Conservation (phyloP, 108 stramenopile species). For the Cyclotella choctawhatcheeana region DNA sequence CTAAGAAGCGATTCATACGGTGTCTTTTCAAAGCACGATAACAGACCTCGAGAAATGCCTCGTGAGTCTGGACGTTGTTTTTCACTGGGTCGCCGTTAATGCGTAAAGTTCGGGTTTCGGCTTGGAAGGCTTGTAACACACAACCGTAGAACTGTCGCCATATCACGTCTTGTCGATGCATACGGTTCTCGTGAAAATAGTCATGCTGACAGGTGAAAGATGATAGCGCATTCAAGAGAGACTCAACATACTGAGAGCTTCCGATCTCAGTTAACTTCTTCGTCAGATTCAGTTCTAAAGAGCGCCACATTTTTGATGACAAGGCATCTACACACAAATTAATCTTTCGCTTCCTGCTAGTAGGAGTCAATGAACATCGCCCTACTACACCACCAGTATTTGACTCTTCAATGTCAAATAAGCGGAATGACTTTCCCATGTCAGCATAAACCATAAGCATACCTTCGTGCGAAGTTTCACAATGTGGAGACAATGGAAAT, state of each 20-base stretch:
- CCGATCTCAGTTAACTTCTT: background rate
- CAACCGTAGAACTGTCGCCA: background rate
- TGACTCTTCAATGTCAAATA: background rate
- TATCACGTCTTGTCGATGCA: background rate
- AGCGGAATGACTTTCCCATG: background rate
- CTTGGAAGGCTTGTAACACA: background rate
- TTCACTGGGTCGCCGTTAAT: background rate
- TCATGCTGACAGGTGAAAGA: background rate
- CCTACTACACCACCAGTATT: background rate
- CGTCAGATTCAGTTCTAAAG: background rate
- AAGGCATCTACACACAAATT: background rate
- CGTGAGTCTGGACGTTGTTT: background rate
- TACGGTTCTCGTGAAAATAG: background rate
- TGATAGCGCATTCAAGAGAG: background rate
- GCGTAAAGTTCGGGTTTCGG: background rate
- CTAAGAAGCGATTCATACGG: background rate
- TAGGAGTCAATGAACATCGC: background rate
- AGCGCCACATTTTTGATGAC: background rate
- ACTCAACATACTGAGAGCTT: background rate
- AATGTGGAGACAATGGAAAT: background rate
- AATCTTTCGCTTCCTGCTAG: background rate
- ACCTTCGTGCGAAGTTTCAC: background rate
- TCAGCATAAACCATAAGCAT: background rate
- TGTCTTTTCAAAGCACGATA: background rate
- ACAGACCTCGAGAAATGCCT: background rate